Evolutionary conservation across 2,329 filamentous ascomycete species (phyloP), one percentile per base, ranked within the genome.

Genomic region (Colletotrichum australisinense): DNA sequence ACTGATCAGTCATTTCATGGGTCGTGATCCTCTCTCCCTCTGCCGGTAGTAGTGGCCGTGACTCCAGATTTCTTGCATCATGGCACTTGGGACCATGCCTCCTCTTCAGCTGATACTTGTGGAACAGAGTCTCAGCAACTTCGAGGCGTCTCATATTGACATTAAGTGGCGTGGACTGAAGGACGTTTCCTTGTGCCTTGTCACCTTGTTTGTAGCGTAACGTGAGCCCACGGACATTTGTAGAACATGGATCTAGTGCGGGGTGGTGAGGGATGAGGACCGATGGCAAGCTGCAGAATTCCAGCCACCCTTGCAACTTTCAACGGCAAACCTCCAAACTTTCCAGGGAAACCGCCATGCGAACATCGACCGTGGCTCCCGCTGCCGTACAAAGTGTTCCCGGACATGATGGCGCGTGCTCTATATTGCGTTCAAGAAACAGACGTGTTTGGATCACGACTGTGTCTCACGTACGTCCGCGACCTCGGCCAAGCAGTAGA

Each of bases 331-430:
- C 49, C 38, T 46, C 46, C 26, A 26, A 55, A 19, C 28, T 8
- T 65, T 26, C 22, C 67, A 62, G 63, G 67, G 67, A 67, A 28
- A 42, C 9, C 12, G 49, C 67, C 67, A 28, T 56, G 67, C 19
- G 35, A 42, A 24, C 38, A 24, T 73, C 35, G 26, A 26, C 46
- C 32, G 19, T 59, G 28, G 46, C 32, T 49, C 59, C 49, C 55
- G 46, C 56, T 65, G 28, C 24, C 53, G 19, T 62, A 35, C 32
- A 35, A 12, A 49, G 28, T 24, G 28, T 24, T 12, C 35, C 38
- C 32, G 60, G 67, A 26, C 55, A 57, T n/a, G 32, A 60, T 66
- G 68, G 63, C 59, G 58, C 53, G 72, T 72, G 72, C 72, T 69
- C 59, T 30, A 58, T 46, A 35, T 52, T 58, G 67, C 46, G 30